Evolutionary conservation across 805 yeast genomes (phyloP), one percentile per base, ranked within the genome.

Genomic region (Metschnikowia picachoensis): DNA sequence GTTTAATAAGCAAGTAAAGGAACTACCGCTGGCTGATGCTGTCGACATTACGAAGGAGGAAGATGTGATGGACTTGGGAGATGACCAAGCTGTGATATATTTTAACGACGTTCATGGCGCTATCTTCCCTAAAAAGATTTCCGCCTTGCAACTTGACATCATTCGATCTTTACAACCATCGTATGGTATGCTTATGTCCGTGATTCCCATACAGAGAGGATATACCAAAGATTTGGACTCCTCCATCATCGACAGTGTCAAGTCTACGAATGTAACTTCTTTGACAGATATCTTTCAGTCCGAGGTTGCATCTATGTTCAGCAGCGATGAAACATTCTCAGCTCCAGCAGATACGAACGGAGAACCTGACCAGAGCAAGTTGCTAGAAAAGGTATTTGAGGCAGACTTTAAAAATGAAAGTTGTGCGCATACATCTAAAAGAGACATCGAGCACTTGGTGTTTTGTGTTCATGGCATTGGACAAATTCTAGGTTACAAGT

Each of bases 401-500:
- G 25, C 51, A 3, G 57, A 55, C 29, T 45, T 30, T 31, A 36
- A 44, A 13, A 39, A 39, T 13, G 52, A 27, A 11, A 44, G 25
- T 10, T 17, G 38, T 1, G 42, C 35, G 11, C 12, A 17, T 30
- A 31, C 34, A 11, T 44, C 55, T 4, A 43, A 45, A 15, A 34
- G 74, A 41, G 66, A 72, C 30, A 64, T 81, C 28, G 80, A 82
- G 31, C 88, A 83, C 58, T 67, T 92, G 51, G 79, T 91, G 1
- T 70, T 92, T n/a, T 89, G 97, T 60, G 79, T 92, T 28, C 99
- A 92, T 67, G 99, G 99, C 0, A 87, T 92, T 49, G 99, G 98
- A 2, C 99, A 92, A 65, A 79, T 83, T 14, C 68, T 94, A 42
- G 95, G 96, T 1, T 73, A 81, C 38, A 79, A 79, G 57, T 82